Percentiles rank a stretch among this genome's conserved stretches.
These are phyloP conservation scores for Penicillium crystallinum DNA, from an alignment of 495 filamentous ascomycete species.

Conservation along the genomic window DNA sequence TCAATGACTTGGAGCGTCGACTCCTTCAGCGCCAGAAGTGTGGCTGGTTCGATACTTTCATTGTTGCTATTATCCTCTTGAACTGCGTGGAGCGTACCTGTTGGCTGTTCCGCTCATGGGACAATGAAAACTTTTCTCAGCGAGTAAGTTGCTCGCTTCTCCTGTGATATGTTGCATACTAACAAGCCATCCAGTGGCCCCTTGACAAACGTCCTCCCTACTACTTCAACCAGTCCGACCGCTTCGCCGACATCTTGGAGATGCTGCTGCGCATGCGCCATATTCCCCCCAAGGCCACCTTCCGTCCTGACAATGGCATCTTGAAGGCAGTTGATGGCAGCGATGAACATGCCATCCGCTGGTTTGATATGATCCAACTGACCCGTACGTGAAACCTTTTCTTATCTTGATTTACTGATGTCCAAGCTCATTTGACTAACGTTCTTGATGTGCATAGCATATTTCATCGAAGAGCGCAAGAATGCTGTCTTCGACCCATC, in stretches of 20 bases:
- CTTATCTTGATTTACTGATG: neutral
- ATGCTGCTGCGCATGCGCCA: constrained; percentile 73
- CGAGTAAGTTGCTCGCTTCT: constrained; percentile 23
- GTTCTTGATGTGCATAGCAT: constrained; percentile 16
- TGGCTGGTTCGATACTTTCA: constrained; percentile 68
- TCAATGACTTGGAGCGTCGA: constrained; percentile 69
- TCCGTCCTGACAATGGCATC: constrained; percentile 48
- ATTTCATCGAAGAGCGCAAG: constrained; percentile 43
- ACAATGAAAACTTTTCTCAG: constrained; percentile 49
- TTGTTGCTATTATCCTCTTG: constrained; percentile 67
- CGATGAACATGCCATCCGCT: constrained; percentile 48
- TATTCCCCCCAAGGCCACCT: constrained; percentile 56
- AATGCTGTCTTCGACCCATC: constrained; percentile 52
- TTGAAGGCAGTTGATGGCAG: constrained; percentile 49
- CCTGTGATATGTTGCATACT: neutral
- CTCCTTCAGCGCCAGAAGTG: constrained; percentile 68
- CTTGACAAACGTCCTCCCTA: constrained; percentile 60
- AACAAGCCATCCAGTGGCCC: constrained; percentile 51
- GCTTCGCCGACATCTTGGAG: constrained; percentile 63
- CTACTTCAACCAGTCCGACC: constrained; percentile 66
- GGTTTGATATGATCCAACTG: constrained; percentile 57
- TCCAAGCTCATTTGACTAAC: neutral
- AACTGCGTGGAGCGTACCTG: constrained; percentile 80
- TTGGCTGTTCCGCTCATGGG: constrained; percentile 74
- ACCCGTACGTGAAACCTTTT: constrained; percentile 45